Percentiles rank a stretch among this genome's conserved stretches.
Evolutionary conservation across 164 flowering plant genomes (phyloP).

Genomic region (Protea cynaroides): DNA sequence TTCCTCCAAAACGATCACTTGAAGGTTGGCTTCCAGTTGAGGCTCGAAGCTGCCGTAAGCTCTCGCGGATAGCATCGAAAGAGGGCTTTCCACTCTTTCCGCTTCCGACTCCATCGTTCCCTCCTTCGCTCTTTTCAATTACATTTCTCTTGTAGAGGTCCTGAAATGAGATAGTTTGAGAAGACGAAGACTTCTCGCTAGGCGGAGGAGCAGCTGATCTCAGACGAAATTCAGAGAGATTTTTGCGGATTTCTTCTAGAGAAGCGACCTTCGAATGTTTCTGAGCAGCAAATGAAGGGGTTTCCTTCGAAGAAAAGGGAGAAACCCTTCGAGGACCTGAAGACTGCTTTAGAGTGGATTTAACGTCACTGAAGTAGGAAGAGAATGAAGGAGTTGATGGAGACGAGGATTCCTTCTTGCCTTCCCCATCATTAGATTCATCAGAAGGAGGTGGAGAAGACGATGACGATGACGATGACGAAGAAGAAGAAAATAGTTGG

Average conservation of each 20-base stretch:
- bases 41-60: slow-evolving; percentile 22
- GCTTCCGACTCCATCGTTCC: background rate
- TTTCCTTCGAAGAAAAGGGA: background rate
- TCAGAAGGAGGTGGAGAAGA: too few relatives aligned
- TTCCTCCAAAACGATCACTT: slow-evolving; percentile 6
- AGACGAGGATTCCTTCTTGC: slow-evolving; percentile 1
- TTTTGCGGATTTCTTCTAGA: slow-evolving; percentile 43
- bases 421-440: slow-evolving; percentile 9
- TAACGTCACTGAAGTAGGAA: slow-evolving; percentile 37
- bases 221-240: slow-evolving; percentile 47
- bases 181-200: slow-evolving; percentile 1
- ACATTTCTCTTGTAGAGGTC: slow-evolving; percentile 40
- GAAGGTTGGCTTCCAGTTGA: background rate
- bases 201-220: slow-evolving; percentile 32
- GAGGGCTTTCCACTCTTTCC: background rate
- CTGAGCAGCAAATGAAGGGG: slow-evolving; percentile 7
- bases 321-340: slow-evolving; percentile 10
- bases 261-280: slow-evolving; percentile 18
- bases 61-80: slow-evolving; percentile 32
- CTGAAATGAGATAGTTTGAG: slow-evolving; percentile 32
- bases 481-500: slow-evolving; percentile 30
- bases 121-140: slow-evolving; percentile 7
- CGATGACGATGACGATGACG: slow-evolving; percentile 1
- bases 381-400: slow-evolving; percentile 5
- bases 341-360: slow-evolving; percentile 34